Base-by-base conservation (phyloP, 495 filamentous ascomycete genomes). In the Neurospora africana region DNA sequence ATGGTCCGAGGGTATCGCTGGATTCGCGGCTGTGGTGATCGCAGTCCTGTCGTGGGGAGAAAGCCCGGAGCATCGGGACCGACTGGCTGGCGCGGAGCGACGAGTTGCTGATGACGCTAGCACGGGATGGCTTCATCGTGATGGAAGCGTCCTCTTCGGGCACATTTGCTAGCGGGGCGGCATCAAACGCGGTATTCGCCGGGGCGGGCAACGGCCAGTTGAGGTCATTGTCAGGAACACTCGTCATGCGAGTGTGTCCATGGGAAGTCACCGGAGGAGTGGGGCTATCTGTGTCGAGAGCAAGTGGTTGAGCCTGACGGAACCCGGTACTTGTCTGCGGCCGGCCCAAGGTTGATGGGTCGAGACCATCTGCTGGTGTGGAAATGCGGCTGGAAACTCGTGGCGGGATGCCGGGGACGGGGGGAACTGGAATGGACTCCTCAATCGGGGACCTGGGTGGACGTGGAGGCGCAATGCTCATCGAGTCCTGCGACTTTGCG, bases 91-190 rank as follows among this genome's bases (percentile, higher is more conserved):
- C 82, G 43, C 82, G 78, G 9, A 86, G 80, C 8, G 83, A 84
- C 30, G 82, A 81, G 72, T 79, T 83, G 76, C 83, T 85, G 5
- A 76, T 72, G 21, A 84, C 68, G 74, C 83, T 84, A 39, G 76
- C 78, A 3, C 80, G 79, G 7, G 82, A 82, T 38, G 72, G 78
- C 23, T 77, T 77, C 13, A 72, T n/a, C n/a, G n/a, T 44, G n/a
- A 73, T 40, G 11, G 76, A 71, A 17, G 75, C 71, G 19, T 89
- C 87, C 76, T 94, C 92, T 78, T 96, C 92, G 4, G 90, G 89
- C 13, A 95, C 91, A 72, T 93, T 85, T 43, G 89, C 84, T 37
- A 93, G 77, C 33, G 87, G 82, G 30, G 5, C 53, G 23, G 82
- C 80, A 39, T 82, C 83, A 47, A 80, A 81, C 13, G 75, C 65